phyloP scores from a whole-genome alignment of 2,329 filamentous ascomycete genomes.

The Paecilomyces sp. region DNA sequence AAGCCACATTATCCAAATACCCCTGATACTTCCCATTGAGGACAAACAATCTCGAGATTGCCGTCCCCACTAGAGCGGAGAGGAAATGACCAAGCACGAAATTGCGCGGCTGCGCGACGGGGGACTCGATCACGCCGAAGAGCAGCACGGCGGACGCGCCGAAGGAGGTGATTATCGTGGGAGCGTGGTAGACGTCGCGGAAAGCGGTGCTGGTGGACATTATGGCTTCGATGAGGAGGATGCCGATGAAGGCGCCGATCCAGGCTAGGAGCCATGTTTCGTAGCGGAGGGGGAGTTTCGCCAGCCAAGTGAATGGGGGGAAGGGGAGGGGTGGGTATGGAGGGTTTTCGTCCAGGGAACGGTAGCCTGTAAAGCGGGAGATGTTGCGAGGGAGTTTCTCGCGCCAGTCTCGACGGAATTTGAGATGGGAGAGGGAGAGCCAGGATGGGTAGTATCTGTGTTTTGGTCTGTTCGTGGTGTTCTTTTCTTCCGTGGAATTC shows the following conservation, averaged over 20 bases:
- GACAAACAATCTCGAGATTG: conserved; percentile 24
- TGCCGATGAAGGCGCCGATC: conserved; percentile 8
- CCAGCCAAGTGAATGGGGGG: not conserved
- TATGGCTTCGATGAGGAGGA: conserved; percentile 9
- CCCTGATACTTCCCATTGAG: conserved; percentile 22
- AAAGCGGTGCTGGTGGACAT: conserved; percentile 11
- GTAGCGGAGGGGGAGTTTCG: conserved; percentile 25
- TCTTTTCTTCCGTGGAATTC: not conserved
- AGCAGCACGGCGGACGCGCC: conserved; percentile 26
- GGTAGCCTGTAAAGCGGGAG: not conserved
- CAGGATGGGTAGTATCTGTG: too few relatives aligned
- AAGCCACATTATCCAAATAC: conserved; percentile 13
- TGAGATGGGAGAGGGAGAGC: not conserved
- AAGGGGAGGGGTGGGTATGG: not conserved
- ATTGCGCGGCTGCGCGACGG: conserved; percentile 24
- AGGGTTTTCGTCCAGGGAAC: not conserved
- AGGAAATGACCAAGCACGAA: conserved; percentile 26
- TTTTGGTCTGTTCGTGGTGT: too few relatives aligned
- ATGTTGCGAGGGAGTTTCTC: not conserved
- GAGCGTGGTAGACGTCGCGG: conserved; percentile 9
- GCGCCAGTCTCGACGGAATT: not conserved
- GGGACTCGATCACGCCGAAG: conserved; percentile 24
- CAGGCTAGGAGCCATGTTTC: conserved; percentile 7
- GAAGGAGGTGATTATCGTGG: conserved; percentile 9
- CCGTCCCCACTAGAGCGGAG: conserved; percentile 21